Evolutionary conservation across 495 filamentous ascomycete species (phyloP).

Genomic region (Haplographium delicatum): DNA sequence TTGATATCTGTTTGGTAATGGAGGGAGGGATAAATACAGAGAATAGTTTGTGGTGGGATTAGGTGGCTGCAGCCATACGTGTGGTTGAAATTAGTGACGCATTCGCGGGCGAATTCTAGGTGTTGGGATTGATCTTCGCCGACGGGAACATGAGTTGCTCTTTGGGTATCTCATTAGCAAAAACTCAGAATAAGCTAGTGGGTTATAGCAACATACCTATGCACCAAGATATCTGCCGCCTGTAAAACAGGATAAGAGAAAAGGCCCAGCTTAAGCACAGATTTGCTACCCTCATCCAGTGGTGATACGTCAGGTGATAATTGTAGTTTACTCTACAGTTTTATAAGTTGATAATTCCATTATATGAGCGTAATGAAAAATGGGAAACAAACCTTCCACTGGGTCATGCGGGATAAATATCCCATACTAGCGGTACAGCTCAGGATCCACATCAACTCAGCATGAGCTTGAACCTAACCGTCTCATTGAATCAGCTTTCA

Average conservation of each 20-base stretch:
- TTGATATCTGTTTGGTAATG: constrained; percentile 3
- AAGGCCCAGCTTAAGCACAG: constrained; percentile 75
- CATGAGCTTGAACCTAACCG: constrained; percentile 68
- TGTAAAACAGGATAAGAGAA: constrained; percentile 96
- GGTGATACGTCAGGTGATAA: constrained; percentile 49
- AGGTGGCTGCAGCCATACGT: constrained; percentile 60
- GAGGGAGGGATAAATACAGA: constrained; percentile 49
- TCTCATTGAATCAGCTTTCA: background rate
- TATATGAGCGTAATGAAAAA: background rate
- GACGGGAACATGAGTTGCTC: constrained; percentile 91
- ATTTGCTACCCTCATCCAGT: constrained; percentile 45
- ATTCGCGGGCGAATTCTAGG: constrained; percentile 83
- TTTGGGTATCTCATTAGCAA: constrained; percentile 22
- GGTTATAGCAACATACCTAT: constrained; percentile 48
- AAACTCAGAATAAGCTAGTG: background rate
- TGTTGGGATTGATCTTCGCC: constrained; percentile 92
- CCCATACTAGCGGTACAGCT: constrained; percentile 85
- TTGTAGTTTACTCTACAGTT: constrained; percentile 60
- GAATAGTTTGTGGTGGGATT: constrained; percentile 62
- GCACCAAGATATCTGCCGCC: constrained; percentile 88
- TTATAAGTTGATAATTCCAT: background rate
- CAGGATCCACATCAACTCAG: constrained; percentile 94
- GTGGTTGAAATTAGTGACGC: constrained; percentile 79
- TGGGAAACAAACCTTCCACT: constrained; percentile 75
- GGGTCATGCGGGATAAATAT: constrained; percentile 90